Evolutionary conservation across 176 grass and related monocot genomes (phyloP).

Genomic region (Oryza longistaminata): DNA sequence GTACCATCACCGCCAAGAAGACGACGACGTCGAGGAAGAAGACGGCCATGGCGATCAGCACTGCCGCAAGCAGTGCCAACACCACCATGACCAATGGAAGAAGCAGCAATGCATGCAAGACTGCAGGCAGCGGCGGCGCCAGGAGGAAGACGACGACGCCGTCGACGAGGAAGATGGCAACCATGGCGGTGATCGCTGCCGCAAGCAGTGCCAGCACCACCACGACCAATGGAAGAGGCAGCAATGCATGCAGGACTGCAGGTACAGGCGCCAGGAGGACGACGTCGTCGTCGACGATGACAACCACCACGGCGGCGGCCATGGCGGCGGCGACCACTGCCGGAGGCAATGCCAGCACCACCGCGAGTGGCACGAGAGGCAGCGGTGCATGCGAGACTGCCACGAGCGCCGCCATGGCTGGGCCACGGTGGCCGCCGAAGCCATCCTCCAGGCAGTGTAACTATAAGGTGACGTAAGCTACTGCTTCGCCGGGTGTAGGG

Average conservation of each 20-base stretch:
- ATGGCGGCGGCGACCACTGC: too few relatives aligned
- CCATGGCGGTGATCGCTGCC: too few relatives aligned
- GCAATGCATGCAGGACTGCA: conserved; percentile 6
- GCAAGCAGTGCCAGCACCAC: neutral
- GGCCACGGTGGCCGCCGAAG: conserved; percentile 26
- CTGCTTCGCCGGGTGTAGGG: too few relatives aligned
- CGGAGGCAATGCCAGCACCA: neutral
- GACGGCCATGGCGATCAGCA: neutral
- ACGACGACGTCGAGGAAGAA: neutral
- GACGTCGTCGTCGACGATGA: too few relatives aligned
- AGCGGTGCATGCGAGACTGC: neutral
- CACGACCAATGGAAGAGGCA: neutral
- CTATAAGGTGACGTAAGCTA: accelerated
- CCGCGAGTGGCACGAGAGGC: neutral
- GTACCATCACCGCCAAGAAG: neutral
- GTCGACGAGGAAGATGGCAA: too few relatives aligned
- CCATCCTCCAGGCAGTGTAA: conserved; percentile 36
- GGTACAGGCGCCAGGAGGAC: neutral
- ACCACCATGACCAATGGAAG: neutral
- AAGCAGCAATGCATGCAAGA: conserved; percentile 13
- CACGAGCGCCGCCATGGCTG: neutral
- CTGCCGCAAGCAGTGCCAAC: neutral
- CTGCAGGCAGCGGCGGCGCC: neutral
- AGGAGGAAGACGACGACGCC: too few relatives aligned
- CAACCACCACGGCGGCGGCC: too few relatives aligned